Conservation (phyloP, 2,329 filamentous ascomycete species). For the Westerdykella sp. region DNA sequence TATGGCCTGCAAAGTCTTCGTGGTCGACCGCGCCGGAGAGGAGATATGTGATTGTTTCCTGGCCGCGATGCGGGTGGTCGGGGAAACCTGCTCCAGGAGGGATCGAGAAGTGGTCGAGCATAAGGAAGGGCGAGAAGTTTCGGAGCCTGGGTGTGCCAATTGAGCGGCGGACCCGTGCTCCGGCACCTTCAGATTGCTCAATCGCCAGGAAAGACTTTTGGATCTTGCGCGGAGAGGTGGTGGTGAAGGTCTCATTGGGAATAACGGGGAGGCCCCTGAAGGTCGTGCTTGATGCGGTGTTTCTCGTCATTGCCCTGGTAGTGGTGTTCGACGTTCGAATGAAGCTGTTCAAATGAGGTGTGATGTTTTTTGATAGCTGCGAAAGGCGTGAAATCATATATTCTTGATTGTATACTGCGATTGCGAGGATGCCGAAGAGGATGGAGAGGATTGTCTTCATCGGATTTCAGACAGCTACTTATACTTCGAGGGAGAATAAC, state of each 20-base stretch:
- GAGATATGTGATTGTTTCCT: constrained; percentile 87
- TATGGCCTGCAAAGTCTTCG: constrained; percentile 84
- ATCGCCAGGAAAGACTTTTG: constrained; percentile 75
- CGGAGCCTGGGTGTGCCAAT: constrained; percentile 77
- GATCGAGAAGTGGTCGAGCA: constrained; percentile 86
- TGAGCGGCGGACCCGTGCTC: constrained; percentile 77
- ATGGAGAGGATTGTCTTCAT: constrained; percentile 39
- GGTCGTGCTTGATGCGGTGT: constrained; percentile 18
- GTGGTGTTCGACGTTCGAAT: constrained; percentile 13
- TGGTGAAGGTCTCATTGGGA: constrained; percentile 34
- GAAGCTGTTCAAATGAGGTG: constrained; percentile 16
- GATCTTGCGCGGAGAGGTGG: constrained; percentile 60
- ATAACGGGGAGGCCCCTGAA: constrained; percentile 48
- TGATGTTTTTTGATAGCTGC: constrained; percentile 24
- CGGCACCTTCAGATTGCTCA: constrained; percentile 82
- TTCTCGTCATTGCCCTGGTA: constrained; percentile 25
- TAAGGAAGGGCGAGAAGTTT: constrained; percentile 88
- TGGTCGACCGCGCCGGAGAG: constrained; percentile 82
- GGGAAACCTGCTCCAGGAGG: constrained; percentile 79
- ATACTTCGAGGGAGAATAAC: constrained; percentile 18
- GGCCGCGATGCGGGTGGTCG: constrained; percentile 76
- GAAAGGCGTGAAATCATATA: constrained; percentile 39
- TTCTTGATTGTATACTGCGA: constrained; percentile 35
- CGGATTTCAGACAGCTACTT: constrained; percentile 24
- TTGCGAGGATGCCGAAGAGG: constrained; percentile 38